Base-by-base conservation (phyloP, 2,329 filamentous ascomycete species). In the Proliferodiscus dingleyae region DNA sequence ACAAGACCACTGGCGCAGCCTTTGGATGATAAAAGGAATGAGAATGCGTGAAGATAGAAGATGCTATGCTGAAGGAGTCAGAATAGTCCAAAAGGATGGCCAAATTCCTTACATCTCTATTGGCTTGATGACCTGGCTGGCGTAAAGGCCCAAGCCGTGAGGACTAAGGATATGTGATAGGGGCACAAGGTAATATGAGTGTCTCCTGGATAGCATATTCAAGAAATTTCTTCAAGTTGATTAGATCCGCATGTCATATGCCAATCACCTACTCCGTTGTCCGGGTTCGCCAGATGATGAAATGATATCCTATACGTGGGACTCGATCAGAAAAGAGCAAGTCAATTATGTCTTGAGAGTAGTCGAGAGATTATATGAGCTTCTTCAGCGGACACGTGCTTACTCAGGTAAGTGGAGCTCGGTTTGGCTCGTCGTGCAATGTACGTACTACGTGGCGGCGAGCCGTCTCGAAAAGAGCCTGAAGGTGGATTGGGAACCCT, bases 381-480 rank as follows among this genome's bases (percentile, higher is more conserved):
- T 37, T 37, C 9, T 19, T 46, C 26, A 36, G 23, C 34, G 32
- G n/a, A 41, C 32, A 42, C 38, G 44, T 42, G 29, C 38, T 37
- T 26, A 13, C 21, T 7, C 23, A 34, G 10, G 15, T 11, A 36
- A 24, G 34, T 24, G 24, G 21, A 28, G 18, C 34, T 22, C 15
- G 26, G 37, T 5, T 19, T 22, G 34, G n/a, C 26, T 18, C 15
- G 26, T 15, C 7, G n/a, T 32, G 30, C 13, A n/a, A 10, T 37
- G 32, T 45, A 15, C 24, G 48, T 41, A 38, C 13, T 37, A 41
- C 38, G 41, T 45, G 48, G 41, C 41, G 44, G 30, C 29, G 21
- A 45, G 37, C 37, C 47, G 43, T 44, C 47, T 45, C 45, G 41
- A 38, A 43, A 44, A 44, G 48, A 47, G 44, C 41, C 41, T 43